Conservation (phyloP, 768 basidiomycete genomes). For the Pleurotus pulmonarius region DNA sequence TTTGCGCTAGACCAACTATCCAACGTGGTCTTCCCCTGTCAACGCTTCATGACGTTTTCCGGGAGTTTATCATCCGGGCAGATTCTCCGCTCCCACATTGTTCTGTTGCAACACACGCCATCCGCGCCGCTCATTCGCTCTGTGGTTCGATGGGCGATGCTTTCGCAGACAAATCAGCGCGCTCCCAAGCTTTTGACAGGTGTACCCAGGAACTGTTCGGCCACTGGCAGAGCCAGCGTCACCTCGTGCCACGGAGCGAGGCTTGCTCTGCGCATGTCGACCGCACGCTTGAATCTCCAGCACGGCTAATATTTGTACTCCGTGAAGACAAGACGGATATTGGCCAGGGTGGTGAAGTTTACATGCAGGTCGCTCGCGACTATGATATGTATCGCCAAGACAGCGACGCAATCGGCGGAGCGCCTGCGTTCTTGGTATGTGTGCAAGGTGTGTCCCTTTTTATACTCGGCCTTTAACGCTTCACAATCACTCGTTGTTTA, state of each 20-base stretch:
- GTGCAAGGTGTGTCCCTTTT: not conserved
- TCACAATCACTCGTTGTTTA: not conserved
- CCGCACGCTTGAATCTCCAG: not conserved
- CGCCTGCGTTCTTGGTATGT: constrained; percentile 1
- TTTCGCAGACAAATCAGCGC: not conserved
- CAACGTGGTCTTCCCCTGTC: constrained; percentile 2
- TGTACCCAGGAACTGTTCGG: not conserved
- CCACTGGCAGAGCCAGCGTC: not conserved
- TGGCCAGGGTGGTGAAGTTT: not conserved
- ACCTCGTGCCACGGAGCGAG: not conserved
- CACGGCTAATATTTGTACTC: not conserved
- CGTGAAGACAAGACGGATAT: not conserved
- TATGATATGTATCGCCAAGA: constrained; percentile 1
- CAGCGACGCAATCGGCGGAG: not conserved
- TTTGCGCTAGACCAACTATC: not conserved
- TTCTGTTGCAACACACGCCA: not conserved
- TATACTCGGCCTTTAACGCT: not conserved
- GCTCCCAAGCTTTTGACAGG: not conserved
- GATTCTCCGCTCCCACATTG: not conserved
- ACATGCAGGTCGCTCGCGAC: constrained; percentile 1
- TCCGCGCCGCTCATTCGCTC: not conserved
- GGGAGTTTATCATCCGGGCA: not conserved
- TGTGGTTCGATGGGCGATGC: constrained; percentile 5
- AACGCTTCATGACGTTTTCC: not conserved
- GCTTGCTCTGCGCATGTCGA: not conserved